Conservation (phyloP, 2,329 filamentous ascomycete species). For the Dactylellina haptotyla region DNA sequence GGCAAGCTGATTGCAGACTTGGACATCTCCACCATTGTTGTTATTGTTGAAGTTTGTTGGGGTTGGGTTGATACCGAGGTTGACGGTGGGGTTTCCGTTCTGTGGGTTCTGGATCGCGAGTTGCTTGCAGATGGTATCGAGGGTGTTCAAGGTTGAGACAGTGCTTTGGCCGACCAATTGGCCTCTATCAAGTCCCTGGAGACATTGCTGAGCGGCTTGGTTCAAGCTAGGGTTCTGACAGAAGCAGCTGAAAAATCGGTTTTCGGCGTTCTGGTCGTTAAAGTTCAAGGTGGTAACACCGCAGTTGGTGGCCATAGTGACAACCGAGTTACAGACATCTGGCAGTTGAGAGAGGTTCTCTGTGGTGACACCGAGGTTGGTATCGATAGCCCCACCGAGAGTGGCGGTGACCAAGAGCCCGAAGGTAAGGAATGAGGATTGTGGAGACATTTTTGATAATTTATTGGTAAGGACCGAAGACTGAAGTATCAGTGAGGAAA, state of each 20-base stretch:
- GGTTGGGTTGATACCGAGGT: neutral
- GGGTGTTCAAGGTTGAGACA: slow-evolving; percentile 5
- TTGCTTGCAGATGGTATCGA: slow-evolving; percentile 19
- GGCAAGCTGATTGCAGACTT: neutral
- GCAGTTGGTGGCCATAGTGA: slow-evolving; percentile 2
- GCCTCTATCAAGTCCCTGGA: neutral
- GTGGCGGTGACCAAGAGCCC: neutral
- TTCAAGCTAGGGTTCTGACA: slow-evolving; percentile 11
- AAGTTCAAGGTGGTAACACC: slow-evolving; percentile 5
- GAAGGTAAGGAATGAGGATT: neutral
- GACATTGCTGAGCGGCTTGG: neutral
- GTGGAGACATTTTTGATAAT: neutral
- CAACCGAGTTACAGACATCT: neutral
- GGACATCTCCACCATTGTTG: neutral
- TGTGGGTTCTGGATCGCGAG: slow-evolving; percentile 10
- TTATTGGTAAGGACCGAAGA: too few species aligned
- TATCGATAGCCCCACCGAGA: neutral
- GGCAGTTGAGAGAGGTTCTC: slow-evolving; percentile 6
- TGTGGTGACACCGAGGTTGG: neutral
- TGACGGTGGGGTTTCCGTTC: neutral
- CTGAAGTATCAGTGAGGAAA: neutral
- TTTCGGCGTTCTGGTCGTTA: neutral
- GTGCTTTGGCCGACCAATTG: slow-evolving; percentile 20
- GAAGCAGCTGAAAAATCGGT: slow-evolving; percentile 14
- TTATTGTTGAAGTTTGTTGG: neutral